Percentiles rank a stretch among this genome's conserved stretches.
Evolutionary conservation across 768 basidiomycete species (phyloP).

Genomic region (Termitomyces sp.): DNA sequence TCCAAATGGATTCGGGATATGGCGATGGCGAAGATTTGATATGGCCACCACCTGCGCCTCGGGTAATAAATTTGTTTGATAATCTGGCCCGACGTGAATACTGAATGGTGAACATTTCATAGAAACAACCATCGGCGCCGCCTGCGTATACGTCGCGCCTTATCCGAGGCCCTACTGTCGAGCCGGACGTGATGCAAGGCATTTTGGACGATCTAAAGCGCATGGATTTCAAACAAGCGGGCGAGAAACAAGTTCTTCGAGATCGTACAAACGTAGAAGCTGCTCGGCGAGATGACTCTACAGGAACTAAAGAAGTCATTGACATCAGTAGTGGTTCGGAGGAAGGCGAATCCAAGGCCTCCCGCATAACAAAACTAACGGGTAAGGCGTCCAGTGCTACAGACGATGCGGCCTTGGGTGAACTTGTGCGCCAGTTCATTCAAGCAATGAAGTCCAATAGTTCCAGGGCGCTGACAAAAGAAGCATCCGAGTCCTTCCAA

Average conservation of each 20-base stretch:
- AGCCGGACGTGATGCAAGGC: slow-evolving; percentile 45
- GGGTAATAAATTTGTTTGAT: slow-evolving; percentile 17
- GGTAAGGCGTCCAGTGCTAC: slow-evolving; percentile 39
- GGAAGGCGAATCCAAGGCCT: slow-evolving; percentile 45
- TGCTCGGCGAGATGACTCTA: slow-evolving; percentile 22
- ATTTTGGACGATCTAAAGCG: slow-evolving; percentile 59
- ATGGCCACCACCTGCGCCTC: slow-evolving; percentile 62
- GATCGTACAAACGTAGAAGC: slow-evolving; percentile 48
- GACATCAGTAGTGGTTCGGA: slow-evolving; percentile 46
- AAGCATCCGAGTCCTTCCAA: slow-evolving; percentile 63
- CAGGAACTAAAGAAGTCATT: slow-evolving; percentile 31
- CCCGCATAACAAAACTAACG: slow-evolving; percentile 46
- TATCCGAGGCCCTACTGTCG: slow-evolving; percentile 28
- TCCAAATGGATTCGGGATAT: slow-evolving; percentile 61
- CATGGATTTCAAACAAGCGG: slow-evolving; percentile 39
- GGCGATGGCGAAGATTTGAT: slow-evolving; percentile 57
- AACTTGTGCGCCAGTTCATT: slow-evolving; percentile 57
- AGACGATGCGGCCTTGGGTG: slow-evolving; percentile 53
- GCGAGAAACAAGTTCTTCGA: slow-evolving; percentile 45
- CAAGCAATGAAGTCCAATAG: slow-evolving; percentile 60
- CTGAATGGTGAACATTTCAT: neutral
- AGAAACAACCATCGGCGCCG: slow-evolving; percentile 4
- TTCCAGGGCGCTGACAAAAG: slow-evolving; percentile 64
- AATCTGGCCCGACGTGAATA: neutral
- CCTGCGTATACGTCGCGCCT: slow-evolving; percentile 33